phyloP scores from a whole-genome alignment of 306 rosid genomes.

The Crataegus laevigata region DNA sequence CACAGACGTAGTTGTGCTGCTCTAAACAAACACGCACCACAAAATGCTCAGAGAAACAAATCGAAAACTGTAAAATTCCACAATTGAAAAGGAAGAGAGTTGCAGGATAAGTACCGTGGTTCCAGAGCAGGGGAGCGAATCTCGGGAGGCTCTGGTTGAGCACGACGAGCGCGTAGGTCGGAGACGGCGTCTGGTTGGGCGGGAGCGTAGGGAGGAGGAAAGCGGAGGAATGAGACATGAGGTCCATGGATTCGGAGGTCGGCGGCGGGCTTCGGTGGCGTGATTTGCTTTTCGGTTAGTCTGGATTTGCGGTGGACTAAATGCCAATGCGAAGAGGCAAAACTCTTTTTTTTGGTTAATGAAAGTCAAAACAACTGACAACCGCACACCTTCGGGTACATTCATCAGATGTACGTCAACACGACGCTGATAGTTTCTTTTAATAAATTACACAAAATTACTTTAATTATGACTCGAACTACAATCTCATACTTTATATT shows the following conservation, averaged over 20 bases:
- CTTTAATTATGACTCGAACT: too few species aligned
- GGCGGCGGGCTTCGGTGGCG: neutral
- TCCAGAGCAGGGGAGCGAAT: slow-evolving; percentile 83
- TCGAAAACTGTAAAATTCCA: neutral
- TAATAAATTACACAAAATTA: too few species aligned
- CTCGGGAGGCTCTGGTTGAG: slow-evolving; percentile 79
- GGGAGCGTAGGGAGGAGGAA: slow-evolving; percentile 53
- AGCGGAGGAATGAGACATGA: slow-evolving; percentile 52
- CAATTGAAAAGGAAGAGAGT: neutral
- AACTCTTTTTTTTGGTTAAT: too few species aligned
- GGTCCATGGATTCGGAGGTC: slow-evolving; percentile 30
- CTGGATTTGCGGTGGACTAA: neutral
- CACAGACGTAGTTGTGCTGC: slow-evolving; percentile 70
- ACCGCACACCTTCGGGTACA: too few species aligned
- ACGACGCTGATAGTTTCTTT: too few species aligned
- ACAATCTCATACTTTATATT: too few species aligned
- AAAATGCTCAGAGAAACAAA: neutral
- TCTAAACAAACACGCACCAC: slow-evolving; percentile 19
- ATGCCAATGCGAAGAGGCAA: neutral
- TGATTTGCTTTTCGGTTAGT: neutral
- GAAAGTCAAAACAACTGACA: too few species aligned
- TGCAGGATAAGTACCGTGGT: slow-evolving; percentile 45
- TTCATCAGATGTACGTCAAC: too few species aligned
- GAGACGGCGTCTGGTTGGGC: slow-evolving; percentile 13
- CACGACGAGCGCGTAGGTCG: slow-evolving; percentile 50